Base-by-base conservation (phyloP, 1,284 basidiomycete genomes). In the Tilletia indica region DNA sequence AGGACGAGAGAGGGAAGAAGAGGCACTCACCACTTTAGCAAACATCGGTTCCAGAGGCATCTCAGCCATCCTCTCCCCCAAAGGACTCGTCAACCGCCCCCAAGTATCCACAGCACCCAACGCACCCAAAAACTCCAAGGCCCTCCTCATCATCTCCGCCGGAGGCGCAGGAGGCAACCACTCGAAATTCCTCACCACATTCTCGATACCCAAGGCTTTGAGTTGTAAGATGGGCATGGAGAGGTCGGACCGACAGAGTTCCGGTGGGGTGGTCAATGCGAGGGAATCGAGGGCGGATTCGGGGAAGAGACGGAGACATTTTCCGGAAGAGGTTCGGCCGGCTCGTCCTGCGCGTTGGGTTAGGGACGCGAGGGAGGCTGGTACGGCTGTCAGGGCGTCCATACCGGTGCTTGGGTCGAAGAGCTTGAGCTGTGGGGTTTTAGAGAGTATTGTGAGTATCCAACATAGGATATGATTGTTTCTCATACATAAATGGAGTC, bases 241-340 rank as follows among this genome's bases (percentile, higher is more conserved):
- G 82, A 99, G 88, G 79, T 98, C 95, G 12, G 90, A 90, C 45
- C 95, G 89, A 8, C 91, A 91, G 63, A 99, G 90, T 86, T 99
- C 96, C 0, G 96, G 93, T 2, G 91, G 88, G 0, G 93, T 94
- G 0, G 89, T 89, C 1, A 86, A 85, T 0, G 90, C 87, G 67
- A 94, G 87, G 0, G 86, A 83, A 2, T 89, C 83, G 70, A 92
- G 89, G 8, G 86, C 86, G 1, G 88, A 86, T 67, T 89, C 86
- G 0, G 94, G 89, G 84, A 95, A 99, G 4, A 99, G 88, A n/a
- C 97, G 89, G 81, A 94, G 94, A 82, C 94, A 97, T 78, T 95
- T 89, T 4, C 96, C 97, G 0, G 92, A 86, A 0, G 93, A 90
- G 2, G 84, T 85, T 1, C 86, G 80, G 0, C 85, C 86, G 0